phyloP scores from a whole-genome alignment of 2,329 filamentous ascomycete genomes.

The Stemphylium beticola region DNA sequence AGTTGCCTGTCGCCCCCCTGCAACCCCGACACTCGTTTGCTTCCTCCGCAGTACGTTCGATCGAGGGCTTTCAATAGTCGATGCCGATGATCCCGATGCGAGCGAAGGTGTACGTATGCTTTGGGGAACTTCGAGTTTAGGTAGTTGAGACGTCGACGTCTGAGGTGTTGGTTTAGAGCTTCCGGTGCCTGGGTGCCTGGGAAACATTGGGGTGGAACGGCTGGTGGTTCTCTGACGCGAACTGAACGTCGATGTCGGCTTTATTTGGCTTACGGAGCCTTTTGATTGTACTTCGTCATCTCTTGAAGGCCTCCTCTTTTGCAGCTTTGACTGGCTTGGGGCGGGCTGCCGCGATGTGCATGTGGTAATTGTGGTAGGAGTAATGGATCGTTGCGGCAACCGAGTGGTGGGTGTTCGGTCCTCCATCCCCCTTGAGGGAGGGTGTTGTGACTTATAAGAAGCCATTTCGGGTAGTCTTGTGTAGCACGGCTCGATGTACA shows the following conservation, averaged over 20 bases:
- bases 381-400: constrained; percentile 46
- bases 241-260: constrained; percentile 23
- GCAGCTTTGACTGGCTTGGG: constrained; percentile 40
- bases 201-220: constrained; percentile 29
- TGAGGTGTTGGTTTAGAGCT: constrained; percentile 32
- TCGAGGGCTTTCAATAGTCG: constrained; percentile 54
- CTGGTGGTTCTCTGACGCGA: constrained; percentile 32
- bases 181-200: constrained; percentile 22
- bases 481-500: constrained; percentile 44
- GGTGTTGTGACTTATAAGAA: constrained; percentile 50
- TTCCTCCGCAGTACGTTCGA: constrained; percentile 54
- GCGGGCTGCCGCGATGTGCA: constrained; percentile 35
- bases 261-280: constrained; percentile 26
- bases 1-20: constrained; percentile 37
- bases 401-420: constrained; percentile 42
- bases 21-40: constrained; percentile 50
- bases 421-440: constrained; percentile 42
- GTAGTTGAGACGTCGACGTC: constrained; percentile 40
- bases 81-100: constrained; percentile 56
- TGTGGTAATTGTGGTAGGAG: constrained; percentile 42
- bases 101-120: constrained; percentile 55
- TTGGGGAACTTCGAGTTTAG: constrained; percentile 43
- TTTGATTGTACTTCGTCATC: constrained; percentile 38
- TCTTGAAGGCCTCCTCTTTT: constrained; percentile 44
- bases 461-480: constrained; percentile 49